Evolutionary conservation across 2,329 filamentous ascomycete genomes (phyloP).

Genomic region (Sporothrix globosa): DNA sequence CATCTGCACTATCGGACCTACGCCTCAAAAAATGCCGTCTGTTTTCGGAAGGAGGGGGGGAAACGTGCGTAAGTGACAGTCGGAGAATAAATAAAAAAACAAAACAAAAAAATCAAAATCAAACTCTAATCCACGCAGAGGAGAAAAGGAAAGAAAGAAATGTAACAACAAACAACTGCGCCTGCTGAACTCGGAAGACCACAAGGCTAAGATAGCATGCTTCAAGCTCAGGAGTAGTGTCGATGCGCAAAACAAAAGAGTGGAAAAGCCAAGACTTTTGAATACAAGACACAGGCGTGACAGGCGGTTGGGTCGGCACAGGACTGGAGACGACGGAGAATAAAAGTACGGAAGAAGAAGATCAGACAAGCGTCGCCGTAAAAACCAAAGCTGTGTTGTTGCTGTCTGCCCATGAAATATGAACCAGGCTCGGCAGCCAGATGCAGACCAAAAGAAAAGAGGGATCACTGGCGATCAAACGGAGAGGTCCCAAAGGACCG

Average conservation of each 20-base stretch:
- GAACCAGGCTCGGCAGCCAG: slow-evolving; percentile 16
- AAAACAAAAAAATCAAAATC: neutral
- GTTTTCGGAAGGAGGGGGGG: neutral
- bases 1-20: neutral
- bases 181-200: neutral
- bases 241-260: neutral
- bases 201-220: neutral
- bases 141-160: neutral
- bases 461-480: slow-evolving; percentile 27
- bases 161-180: slow-evolving; percentile 6
- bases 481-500: neutral
- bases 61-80: neutral
- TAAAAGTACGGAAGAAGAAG: neutral
- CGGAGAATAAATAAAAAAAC: slow-evolving; percentile 14
- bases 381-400: neutral
- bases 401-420: neutral
- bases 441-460: neutral
- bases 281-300: neutral
- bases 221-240: neutral
- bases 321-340: neutral
- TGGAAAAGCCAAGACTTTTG: slow-evolving; percentile 28
- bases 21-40: neutral
- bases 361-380: neutral
- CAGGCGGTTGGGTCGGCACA: slow-evolving; percentile 5
- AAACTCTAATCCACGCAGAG: neutral